A percentile compares a stretch with the other conserved stretches of the same genome.
phyloP scores from a whole-genome alignment of 148 eudicot genomes.

The Hydrangea macrophylla region DNA sequence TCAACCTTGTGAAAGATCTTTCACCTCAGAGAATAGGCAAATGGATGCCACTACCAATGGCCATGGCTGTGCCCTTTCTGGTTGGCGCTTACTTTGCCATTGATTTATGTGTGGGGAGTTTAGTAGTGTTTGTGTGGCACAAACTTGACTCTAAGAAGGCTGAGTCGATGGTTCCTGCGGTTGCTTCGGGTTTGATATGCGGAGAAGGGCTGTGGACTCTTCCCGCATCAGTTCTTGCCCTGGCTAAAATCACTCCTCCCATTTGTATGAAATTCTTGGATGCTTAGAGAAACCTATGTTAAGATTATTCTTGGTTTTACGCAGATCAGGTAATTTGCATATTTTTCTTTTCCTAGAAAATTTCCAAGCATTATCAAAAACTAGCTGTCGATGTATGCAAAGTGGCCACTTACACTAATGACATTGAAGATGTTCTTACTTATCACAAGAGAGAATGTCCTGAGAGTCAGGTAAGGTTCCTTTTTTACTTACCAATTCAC shows the following conservation, averaged over 20 bases:
- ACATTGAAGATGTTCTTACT: too few relatives aligned
- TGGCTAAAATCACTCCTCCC: slow-evolving; percentile 48
- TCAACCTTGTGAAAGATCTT: slow-evolving; percentile 44
- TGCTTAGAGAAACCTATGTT: slow-evolving; percentile 12
- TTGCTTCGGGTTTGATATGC: slow-evolving; percentile 70
- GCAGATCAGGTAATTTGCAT: too few relatives aligned
- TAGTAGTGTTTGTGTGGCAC: slow-evolving; percentile 45
- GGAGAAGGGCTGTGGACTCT: slow-evolving; percentile 65
- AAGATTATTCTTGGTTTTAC: too few relatives aligned
- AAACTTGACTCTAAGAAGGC: slow-evolving; percentile 39
- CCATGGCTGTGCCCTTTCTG: slow-evolving; percentile 60
- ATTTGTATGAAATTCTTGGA: slow-evolving; percentile 51
- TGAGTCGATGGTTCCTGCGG: slow-evolving; percentile 42
- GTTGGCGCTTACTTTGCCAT: slow-evolving; percentile 58
- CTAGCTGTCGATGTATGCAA: too few relatives aligned
- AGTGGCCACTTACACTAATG: too few relatives aligned
- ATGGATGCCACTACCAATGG: slow-evolving; percentile 61
- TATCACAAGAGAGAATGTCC: too few relatives aligned
- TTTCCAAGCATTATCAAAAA: too few relatives aligned
- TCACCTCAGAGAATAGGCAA: slow-evolving; percentile 33
- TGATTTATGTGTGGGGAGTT: slow-evolving; percentile 59
- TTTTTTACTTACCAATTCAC: too few relatives aligned
- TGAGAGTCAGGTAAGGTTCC: too few relatives aligned
- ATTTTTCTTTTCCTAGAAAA: too few relatives aligned
- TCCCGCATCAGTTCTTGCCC: slow-evolving; percentile 53